Evolutionary conservation across 2,329 filamentous ascomycete genomes (phyloP).

Genomic region (Nannizzia gypsea): DNA sequence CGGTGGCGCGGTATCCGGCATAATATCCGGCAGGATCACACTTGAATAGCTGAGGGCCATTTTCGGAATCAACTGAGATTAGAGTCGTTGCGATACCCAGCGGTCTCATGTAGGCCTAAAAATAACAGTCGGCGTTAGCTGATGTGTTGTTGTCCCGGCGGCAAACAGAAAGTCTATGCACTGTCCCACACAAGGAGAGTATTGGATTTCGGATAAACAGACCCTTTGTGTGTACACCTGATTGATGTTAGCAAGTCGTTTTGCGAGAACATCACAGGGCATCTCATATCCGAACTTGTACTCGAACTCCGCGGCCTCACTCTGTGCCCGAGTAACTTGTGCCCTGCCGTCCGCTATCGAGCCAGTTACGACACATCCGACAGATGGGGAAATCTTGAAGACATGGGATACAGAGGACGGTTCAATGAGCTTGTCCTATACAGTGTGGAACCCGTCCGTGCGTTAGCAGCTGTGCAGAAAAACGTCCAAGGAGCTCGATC

Average conservation of each 20-base stretch:
- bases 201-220: slow-evolving; percentile 25
- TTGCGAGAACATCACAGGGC: slow-evolving; percentile 92
- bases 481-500: background rate
- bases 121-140: slow-evolving; percentile 4
- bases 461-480: background rate
- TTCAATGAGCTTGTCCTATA: slow-evolving; percentile 95
- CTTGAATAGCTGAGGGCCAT: slow-evolving; percentile 92
- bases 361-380: slow-evolving; percentile 96
- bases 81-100: slow-evolving; percentile 91
- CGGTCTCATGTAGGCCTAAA: slow-evolving; percentile 88
- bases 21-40: slow-evolving; percentile 97
- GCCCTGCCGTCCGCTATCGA: slow-evolving; percentile 96
- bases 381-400: slow-evolving; percentile 89
- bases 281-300: slow-evolving; percentile 99
- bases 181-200: background rate
- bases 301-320: slow-evolving; percentile 91
- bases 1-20: slow-evolving; percentile 95
- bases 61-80: slow-evolving; percentile 85
- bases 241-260: slow-evolving; percentile 96
- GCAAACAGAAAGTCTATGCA: background rate
- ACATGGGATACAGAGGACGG: slow-evolving; percentile 93
- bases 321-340: slow-evolving; percentile 81
- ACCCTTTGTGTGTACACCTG: slow-evolving; percentile 98
- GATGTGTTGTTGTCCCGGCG: background rate
- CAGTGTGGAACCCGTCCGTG: background rate